A percentile compares a stretch with the other conserved stretches of the same genome.
Evolutionary conservation across 371 early-diverging fungal genomes (phyloP).

Genomic region (Quaeritorhiza haematococci): DNA sequence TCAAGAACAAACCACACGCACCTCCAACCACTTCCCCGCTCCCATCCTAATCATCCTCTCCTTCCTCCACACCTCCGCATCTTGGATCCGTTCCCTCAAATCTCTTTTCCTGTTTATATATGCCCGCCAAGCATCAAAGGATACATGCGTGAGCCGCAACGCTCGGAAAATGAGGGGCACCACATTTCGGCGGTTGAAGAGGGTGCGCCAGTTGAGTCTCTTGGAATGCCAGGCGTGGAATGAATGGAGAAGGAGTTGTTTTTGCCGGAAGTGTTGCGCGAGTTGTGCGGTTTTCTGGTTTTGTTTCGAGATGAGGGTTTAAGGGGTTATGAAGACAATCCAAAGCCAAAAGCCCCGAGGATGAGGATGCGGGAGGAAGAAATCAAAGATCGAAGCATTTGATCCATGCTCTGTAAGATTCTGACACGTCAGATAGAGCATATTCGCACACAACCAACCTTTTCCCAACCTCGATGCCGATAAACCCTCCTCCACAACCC

Average conservation of each 20-base stretch:
- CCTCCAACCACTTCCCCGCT: conserved; percentile 5
- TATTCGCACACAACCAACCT: too few species aligned
- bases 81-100: conserved; percentile 2
- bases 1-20: too few species aligned
- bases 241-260: background rate
- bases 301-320: too few species aligned
- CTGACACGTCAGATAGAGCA: too few species aligned
- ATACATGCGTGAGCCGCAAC: background rate
- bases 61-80: conserved; percentile 9
- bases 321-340: too few species aligned
- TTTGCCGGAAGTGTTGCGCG: background rate
- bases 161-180: conserved; percentile 7
- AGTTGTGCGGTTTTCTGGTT: background rate
- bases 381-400: too few species aligned
- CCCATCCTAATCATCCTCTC: conserved; percentile 4
- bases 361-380: too few species aligned
- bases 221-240: conserved; percentile 3
- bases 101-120: background rate
- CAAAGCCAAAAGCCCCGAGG: too few species aligned
- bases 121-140: conserved; percentile 2
- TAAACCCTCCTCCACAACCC: conserved; percentile 4
- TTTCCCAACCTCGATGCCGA: conserved; percentile 7
- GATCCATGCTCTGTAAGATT: too few species aligned
- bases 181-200: background rate
- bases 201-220: conserved; percentile 5